phyloP scores from a whole-genome alignment of 1,139 yeast species.

The Geotrichum australiense region DNA sequence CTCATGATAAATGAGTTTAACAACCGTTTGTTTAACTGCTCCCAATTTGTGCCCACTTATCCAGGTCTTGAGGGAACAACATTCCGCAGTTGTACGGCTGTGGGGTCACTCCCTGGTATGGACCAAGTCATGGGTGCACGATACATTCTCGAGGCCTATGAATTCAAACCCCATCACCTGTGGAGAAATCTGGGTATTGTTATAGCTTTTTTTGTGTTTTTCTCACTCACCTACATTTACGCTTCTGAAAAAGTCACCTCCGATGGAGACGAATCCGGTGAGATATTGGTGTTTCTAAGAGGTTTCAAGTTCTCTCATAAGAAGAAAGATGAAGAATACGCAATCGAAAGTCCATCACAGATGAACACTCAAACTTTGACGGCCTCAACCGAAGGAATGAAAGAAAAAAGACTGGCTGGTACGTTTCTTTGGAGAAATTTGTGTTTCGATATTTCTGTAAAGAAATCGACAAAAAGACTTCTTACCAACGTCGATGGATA shows the following conservation, averaged over 20 bases:
- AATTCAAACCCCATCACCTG: slow-evolving; percentile 48
- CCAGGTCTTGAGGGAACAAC: slow-evolving; percentile 37
- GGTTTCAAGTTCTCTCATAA: slow-evolving; percentile 25
- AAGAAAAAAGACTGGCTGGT: slow-evolving; percentile 24
- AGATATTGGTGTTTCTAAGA: slow-evolving; percentile 53
- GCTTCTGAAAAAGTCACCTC: slow-evolving; percentile 56
- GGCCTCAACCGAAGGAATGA: slow-evolving; percentile 20
- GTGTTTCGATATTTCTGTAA: slow-evolving; percentile 59
- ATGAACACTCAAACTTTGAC: neutral
- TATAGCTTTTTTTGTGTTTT: slow-evolving; percentile 46
- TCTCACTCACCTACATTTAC: slow-evolving; percentile 46
- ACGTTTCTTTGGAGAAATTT: slow-evolving; percentile 71
- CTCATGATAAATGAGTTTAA: slow-evolving; percentile 37
- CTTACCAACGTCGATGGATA: slow-evolving; percentile 65
- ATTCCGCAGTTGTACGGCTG: slow-evolving; percentile 48
- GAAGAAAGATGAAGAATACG: slow-evolving; percentile 23
- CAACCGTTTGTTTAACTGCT: slow-evolving; percentile 38
- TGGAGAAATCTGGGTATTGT: slow-evolving; percentile 79
- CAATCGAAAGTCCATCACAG: slow-evolving; percentile 9
- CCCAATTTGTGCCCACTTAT: slow-evolving; percentile 45
- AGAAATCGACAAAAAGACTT: slow-evolving; percentile 45
- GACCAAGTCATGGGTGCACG: slow-evolving; percentile 46
- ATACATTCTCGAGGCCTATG: slow-evolving; percentile 41
- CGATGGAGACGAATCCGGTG: slow-evolving; percentile 76
- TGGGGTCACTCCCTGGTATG: slow-evolving; percentile 45